Evolutionary conservation across 2,329 filamentous ascomycete species (phyloP).

Genomic region (Cytospora paraplurivora): DNA sequence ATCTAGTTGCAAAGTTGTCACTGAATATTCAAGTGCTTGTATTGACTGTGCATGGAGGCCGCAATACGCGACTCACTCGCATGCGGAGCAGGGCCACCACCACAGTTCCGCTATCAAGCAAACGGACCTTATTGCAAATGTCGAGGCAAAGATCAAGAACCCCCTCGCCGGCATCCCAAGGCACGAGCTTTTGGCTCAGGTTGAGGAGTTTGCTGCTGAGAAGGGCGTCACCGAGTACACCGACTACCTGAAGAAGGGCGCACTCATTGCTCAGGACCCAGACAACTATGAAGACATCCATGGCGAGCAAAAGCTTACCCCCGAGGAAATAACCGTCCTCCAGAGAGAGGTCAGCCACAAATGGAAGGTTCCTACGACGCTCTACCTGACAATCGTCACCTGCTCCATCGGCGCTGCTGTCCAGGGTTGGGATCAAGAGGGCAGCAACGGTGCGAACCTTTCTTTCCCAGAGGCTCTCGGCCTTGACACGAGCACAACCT

Average conservation of each 20-base stretch:
- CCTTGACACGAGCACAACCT: conserved; percentile 42
- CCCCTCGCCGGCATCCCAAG: conserved; percentile 54
- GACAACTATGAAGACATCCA: conserved; percentile 49
- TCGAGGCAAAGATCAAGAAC: conserved; percentile 51
- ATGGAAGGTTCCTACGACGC: conserved; percentile 63
- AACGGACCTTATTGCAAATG: conserved; percentile 49
- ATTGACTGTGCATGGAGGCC: background rate
- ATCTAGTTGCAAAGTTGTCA: too few species aligned
- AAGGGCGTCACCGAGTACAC: conserved; percentile 49
- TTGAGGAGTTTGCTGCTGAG: conserved; percentile 55
- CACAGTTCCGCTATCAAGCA: conserved; percentile 29
- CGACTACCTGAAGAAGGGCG: conserved; percentile 49
- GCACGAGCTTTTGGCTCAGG: conserved; percentile 54
- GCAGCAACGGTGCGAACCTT: conserved; percentile 52
- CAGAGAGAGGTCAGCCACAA: conserved; percentile 67
- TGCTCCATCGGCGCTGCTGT: conserved; percentile 57
- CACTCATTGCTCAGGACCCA: conserved; percentile 38
- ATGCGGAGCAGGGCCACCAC: conserved; percentile 28
- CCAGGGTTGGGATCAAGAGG: conserved; percentile 51
- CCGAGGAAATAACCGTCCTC: conserved; percentile 62
- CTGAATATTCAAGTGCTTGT: background rate
- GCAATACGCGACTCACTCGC: conserved; percentile 21
- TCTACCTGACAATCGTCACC: conserved; percentile 61
- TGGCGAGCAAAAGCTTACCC: conserved; percentile 35
- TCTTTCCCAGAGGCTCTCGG: conserved; percentile 48